Conservation (phyloP, 306 rosid species). For the Quercus engelmannii region DNA sequence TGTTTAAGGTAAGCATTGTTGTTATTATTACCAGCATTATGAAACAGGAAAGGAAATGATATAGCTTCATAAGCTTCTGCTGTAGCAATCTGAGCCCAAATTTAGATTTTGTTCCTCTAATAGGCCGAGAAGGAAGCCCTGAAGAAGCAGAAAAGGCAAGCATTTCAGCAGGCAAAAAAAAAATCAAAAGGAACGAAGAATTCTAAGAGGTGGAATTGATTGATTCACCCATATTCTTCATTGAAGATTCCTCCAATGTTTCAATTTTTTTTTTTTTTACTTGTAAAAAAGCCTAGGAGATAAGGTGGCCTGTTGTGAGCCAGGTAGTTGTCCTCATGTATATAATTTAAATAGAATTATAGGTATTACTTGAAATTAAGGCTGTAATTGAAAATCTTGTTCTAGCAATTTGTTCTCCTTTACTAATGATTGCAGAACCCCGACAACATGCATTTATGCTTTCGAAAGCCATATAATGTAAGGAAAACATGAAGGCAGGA, state of each 20-base stretch:
- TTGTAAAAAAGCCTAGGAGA: slow-evolving; percentile 19
- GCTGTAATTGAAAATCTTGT: too few relatives aligned
- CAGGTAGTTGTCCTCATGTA: slow-evolving; percentile 43
- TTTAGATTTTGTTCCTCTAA: not conserved
- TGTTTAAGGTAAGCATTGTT: slow-evolving; percentile 69
- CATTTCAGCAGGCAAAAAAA: slow-evolving; percentile 88
- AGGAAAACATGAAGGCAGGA: too few relatives aligned
- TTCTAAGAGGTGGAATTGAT: slow-evolving; percentile 87
- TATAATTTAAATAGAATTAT: slow-evolving; percentile 37
- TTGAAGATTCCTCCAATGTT: slow-evolving; percentile 1
- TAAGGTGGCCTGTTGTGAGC: slow-evolving; percentile 31
- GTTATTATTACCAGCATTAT: not conserved
- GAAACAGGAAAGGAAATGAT: not conserved
- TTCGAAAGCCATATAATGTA: too few relatives aligned
- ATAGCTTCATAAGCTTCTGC: not conserved
- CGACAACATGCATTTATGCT: not conserved
- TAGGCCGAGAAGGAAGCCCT: slow-evolving; percentile 95
- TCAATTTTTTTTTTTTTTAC: not conserved
- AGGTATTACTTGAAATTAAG: slow-evolving; percentile 4
- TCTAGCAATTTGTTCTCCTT: not conserved
- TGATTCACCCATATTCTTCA: slow-evolving; percentile 3
- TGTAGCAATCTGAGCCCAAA: not conserved
- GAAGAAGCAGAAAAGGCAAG: slow-evolving; percentile 85
- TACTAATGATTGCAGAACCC: not conserved
- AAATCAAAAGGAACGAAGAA: slow-evolving; percentile 80